Evolutionary conservation across 2,329 filamentous ascomycete genomes (phyloP).

Genomic region (Aspergillus nomiae): DNA sequence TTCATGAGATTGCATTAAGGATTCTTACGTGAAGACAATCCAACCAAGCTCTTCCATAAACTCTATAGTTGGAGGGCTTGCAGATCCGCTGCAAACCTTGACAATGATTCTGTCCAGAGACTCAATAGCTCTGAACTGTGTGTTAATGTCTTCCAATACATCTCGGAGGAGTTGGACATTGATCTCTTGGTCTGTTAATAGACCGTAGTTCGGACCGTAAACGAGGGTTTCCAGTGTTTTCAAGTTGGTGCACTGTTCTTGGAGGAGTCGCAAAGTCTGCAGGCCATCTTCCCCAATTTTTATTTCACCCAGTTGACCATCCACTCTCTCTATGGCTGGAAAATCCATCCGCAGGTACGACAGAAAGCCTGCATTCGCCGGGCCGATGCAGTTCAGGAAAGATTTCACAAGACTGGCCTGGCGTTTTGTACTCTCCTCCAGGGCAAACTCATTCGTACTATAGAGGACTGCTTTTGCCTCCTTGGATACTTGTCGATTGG

Average conservation of each 20-base stretch:
- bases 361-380: slow-evolving; percentile 1
- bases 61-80: background rate
- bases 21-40: background rate
- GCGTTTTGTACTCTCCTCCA: slow-evolving; percentile 4
- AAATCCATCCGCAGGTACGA: slow-evolving; percentile 8
- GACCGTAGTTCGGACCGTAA: background rate
- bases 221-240: slow-evolving; percentile 6
- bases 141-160: background rate
- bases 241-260: background rate
- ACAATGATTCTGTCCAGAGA: slow-evolving; percentile 5
- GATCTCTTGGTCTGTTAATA: background rate
- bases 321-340: slow-evolving; percentile 2
- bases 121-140: slow-evolving; percentile 1
- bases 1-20: no score
- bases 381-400: slow-evolving; percentile 8
- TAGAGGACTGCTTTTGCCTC: slow-evolving; percentile 5
- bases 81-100: background rate
- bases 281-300: slow-evolving; percentile 4
- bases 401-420: slow-evolving; percentile 1
- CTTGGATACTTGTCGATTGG: slow-evolving; percentile 8
- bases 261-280: slow-evolving; percentile 5
- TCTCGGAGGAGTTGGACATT: background rate
- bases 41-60: slow-evolving; percentile 11
- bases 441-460: slow-evolving; percentile 3
- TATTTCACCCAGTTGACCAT: background rate